A percentile compares a stretch with the other conserved stretches of the same genome.
Evolutionary conservation across 2,329 filamentous ascomycete species (phyloP).

Genomic region (Leptosphaerulina australis): DNA sequence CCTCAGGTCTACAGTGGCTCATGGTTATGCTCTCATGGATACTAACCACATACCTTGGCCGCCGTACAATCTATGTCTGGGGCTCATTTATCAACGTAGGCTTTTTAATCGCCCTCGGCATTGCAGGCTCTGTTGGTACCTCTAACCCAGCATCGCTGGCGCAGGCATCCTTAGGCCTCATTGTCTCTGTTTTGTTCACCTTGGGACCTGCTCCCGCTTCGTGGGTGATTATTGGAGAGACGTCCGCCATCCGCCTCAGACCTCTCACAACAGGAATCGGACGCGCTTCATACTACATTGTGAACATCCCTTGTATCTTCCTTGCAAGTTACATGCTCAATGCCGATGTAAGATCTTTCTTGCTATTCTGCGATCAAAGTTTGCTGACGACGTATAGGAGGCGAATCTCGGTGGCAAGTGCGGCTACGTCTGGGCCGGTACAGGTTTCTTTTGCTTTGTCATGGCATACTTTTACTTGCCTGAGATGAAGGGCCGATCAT

Average conservation of each 20-base stretch:
- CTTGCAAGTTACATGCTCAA: constrained; percentile 67
- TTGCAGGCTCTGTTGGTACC: constrained; percentile 60
- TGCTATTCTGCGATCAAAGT: constrained; percentile 58
- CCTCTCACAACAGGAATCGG: constrained; percentile 70
- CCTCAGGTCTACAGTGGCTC: constrained; percentile 66
- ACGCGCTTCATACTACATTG: constrained; percentile 67
- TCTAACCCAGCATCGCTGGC: constrained; percentile 56
- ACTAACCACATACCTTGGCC: constrained; percentile 67
- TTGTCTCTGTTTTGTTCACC: constrained; percentile 69
- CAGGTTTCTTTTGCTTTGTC: constrained; percentile 62
- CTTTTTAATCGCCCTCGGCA: constrained; percentile 64
- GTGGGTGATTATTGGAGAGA: constrained; percentile 71
- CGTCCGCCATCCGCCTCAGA: constrained; percentile 67
- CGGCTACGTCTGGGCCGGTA: constrained; percentile 45
- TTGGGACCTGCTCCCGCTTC: constrained; percentile 67
- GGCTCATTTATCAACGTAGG: constrained; percentile 61
- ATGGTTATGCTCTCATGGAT: constrained; percentile 72
- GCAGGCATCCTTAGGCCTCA: constrained; percentile 67
- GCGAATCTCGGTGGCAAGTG: constrained; percentile 51
- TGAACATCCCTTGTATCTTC: constrained; percentile 71
- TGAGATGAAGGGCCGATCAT: constrained; percentile 60
- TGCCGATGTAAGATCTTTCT: constrained; percentile 43
- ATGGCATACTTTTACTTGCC: constrained; percentile 59
- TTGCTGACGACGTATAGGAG: constrained; percentile 66
- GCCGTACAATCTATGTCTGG: constrained; percentile 69